Evolutionary conservation across 1,139 yeast species (phyloP).

Genomic region (Geotrichum phurueaensis): DNA sequence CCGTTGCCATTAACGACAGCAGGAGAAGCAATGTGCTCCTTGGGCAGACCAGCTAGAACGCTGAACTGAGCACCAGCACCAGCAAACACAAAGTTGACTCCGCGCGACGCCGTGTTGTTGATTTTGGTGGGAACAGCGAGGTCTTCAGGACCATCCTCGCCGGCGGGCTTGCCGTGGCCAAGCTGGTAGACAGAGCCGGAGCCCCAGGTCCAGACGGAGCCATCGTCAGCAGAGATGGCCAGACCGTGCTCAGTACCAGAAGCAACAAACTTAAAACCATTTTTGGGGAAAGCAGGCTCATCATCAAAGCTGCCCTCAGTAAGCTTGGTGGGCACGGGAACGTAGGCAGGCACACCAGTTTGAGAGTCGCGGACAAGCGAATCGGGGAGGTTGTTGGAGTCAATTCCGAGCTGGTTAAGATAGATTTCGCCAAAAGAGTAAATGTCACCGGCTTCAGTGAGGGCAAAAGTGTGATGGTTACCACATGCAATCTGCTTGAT

Average conservation of each 20-base stretch:
- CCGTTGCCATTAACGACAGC: background rate
- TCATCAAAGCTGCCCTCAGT: constrained; percentile 33
- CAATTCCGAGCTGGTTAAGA: constrained; percentile 85
- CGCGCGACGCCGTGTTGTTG: constrained; percentile 85
- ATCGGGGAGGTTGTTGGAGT: constrained; percentile 54
- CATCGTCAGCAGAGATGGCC: constrained; percentile 70
- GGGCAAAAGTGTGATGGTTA: constrained; percentile 84
- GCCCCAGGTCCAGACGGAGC: constrained; percentile 92
- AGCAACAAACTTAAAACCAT: constrained; percentile 52
- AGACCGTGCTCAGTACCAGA: constrained; percentile 90
- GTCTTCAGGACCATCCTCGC: constrained; percentile 55
- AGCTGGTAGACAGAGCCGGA: constrained; percentile 94
- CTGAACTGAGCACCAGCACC: constrained; percentile 97
- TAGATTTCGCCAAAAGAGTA: constrained; percentile 88
- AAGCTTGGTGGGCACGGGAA: constrained; percentile 75
- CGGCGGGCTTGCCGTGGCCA: constrained; percentile 80
- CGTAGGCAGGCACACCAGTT: constrained; percentile 78
- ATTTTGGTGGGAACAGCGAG: constrained; percentile 60
- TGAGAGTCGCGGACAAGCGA: constrained; percentile 63
- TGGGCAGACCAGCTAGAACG: constrained; percentile 65
- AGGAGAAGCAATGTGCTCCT: background rate
- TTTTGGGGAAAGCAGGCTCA: constrained; percentile 42
- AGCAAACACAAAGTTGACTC: constrained; percentile 58
- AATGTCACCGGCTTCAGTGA: constrained; percentile 64
- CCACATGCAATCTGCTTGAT: constrained; percentile 77